Conservation (phyloP, 306 rosid genomes). For the Fragaria nilgerrensis region DNA sequence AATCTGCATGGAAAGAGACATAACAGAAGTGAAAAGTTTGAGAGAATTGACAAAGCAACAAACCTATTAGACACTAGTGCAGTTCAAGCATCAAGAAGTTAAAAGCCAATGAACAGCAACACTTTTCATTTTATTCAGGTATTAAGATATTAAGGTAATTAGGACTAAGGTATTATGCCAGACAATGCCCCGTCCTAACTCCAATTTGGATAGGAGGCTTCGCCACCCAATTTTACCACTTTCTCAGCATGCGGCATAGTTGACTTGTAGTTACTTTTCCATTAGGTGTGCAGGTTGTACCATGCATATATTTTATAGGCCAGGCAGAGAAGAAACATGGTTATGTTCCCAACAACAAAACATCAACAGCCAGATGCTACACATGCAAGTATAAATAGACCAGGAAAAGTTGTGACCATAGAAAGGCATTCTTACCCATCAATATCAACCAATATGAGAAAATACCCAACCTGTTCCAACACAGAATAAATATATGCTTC, state of each 20-base stretch:
- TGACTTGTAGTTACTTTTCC: not conserved
- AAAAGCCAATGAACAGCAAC: not conserved
- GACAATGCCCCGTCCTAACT: not conserved
- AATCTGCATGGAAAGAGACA: not conserved
- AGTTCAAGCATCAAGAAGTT: not conserved
- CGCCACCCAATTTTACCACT: not conserved
- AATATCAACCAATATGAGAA: not conserved
- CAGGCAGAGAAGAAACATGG: not conserved
- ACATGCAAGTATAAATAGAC: not conserved
- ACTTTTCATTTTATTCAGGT: not conserved
- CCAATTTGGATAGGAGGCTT: not conserved
- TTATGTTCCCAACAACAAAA: not conserved
- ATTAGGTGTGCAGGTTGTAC: not conserved
- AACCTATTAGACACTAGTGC: not conserved
- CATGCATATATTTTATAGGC: not conserved
- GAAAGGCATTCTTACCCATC: not conserved
- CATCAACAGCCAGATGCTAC: not conserved
- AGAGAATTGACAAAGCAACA: not conserved
- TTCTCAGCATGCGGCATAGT: not conserved
- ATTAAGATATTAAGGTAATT: not conserved
- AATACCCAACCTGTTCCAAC: not conserved
- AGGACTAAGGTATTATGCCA: not conserved
- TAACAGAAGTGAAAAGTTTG: not conserved
- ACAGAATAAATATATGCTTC: too few species aligned
- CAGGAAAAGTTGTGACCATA: not conserved